Conservation (phyloP, 2,329 filamentous ascomycete genomes). For the Fusarium lyarnte region DNA sequence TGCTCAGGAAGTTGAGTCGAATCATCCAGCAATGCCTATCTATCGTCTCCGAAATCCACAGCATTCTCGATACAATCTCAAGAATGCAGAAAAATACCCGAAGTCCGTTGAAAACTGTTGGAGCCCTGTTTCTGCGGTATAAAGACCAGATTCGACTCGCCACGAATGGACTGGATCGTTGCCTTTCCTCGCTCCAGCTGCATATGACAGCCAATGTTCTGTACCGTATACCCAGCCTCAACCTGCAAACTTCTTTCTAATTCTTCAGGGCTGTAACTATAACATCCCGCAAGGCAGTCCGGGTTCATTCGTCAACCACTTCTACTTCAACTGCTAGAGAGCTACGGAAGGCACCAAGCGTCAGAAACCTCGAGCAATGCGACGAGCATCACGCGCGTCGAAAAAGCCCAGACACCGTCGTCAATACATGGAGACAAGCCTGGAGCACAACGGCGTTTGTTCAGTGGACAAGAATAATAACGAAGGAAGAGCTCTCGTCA, state of each 20-base stretch:
- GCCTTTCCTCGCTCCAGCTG: constrained; percentile 4
- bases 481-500: background rate
- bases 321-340: fast-evolving
- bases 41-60: background rate
- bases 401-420: background rate
- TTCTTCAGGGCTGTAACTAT: background rate
- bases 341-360: fast-evolving
- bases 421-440: background rate
- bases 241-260: background rate
- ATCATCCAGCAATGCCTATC: background rate
- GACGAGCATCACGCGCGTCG: fast-evolving
- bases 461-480: background rate
- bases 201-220: constrained; percentile 15
- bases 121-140: constrained; percentile 9
- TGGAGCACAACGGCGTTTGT: background rate
- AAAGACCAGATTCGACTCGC: background rate
- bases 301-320: fast-evolving
- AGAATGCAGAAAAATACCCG: background rate
- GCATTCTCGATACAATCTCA: background rate
- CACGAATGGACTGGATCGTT: background rate
- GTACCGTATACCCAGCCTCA: background rate
- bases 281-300: background rate
- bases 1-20: background rate
- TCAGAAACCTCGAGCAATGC: fast-evolving
- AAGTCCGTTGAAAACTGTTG: background rate